Evolutionary conservation across 768 basidiomycete genomes (phyloP).

Genomic region (Chalciporus piperatus): DNA sequence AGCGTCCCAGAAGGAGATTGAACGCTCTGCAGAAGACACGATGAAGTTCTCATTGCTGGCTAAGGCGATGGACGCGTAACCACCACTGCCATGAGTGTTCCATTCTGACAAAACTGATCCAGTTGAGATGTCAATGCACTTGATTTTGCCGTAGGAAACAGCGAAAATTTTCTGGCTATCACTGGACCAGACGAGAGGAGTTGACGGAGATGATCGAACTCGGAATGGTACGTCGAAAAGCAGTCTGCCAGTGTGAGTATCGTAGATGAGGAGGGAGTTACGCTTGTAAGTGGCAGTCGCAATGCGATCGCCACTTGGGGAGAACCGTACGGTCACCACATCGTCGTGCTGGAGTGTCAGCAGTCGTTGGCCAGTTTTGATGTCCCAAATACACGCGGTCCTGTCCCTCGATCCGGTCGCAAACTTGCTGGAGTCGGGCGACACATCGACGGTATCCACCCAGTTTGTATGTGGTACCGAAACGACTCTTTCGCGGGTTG

Average conservation of each 20-base stretch:
- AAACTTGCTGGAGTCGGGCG: not conserved
- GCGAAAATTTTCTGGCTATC: not conserved
- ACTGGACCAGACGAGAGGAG: constrained; percentile 3
- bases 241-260: not conserved
- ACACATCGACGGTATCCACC: not conserved
- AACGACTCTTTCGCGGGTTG: not conserved
- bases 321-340: not conserved
- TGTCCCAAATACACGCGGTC: not conserved
- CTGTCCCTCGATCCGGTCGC: not conserved
- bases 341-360: not conserved
- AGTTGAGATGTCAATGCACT: not conserved
- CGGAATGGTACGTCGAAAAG: not conserved
- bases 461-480: not conserved
- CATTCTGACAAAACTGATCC: not conserved
- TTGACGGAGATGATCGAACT: not conserved
- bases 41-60: constrained; percentile 3
- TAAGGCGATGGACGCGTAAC: not conserved
- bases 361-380: not conserved
- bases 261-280: not conserved
- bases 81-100: not conserved
- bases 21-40: not conserved
- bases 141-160: not conserved
- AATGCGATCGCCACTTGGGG: not conserved
- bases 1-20: constrained; percentile 7
- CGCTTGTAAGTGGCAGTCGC: not conserved